phyloP scores from a whole-genome alignment of 23 red algal species.

The Gracilaria vermiculophylla region DNA sequence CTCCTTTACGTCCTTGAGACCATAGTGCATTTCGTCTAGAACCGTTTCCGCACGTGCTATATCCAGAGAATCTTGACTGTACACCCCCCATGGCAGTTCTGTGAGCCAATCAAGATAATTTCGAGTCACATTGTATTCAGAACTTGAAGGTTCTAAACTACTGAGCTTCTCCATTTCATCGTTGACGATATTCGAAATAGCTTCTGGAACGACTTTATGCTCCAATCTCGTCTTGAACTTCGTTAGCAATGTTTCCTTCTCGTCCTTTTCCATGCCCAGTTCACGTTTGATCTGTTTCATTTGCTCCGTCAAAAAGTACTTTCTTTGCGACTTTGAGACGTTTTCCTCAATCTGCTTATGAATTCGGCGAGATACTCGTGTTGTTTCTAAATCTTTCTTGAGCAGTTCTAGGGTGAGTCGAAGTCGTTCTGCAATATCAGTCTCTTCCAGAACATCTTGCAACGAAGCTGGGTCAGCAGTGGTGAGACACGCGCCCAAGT shows the following conservation, averaged over 20 bases:
- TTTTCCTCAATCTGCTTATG: slow-evolving; percentile 94
- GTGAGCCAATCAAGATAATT: slow-evolving; percentile 99
- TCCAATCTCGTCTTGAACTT: slow-evolving; percentile 83
- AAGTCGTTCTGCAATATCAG: slow-evolving; percentile 81
- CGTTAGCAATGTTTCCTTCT: slow-evolving; percentile 76
- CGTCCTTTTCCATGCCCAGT: slow-evolving; percentile 94
- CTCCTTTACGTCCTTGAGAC: slow-evolving; percentile 94
- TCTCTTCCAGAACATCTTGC: slow-evolving; percentile 92
- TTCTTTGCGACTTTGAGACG: slow-evolving; percentile 82
- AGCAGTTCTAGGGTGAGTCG: slow-evolving; percentile 82
- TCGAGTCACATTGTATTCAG: slow-evolving; percentile 92
- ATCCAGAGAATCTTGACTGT: slow-evolving; percentile 82
- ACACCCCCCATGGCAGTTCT: slow-evolving; percentile 90
- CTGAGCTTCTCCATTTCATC: slow-evolving; percentile 93
- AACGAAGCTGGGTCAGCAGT: slow-evolving; percentile 85
- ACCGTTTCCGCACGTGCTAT: slow-evolving; percentile 67
- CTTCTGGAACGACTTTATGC: slow-evolving; percentile 75
- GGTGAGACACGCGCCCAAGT: slow-evolving; percentile 95
- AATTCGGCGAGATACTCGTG: slow-evolving; percentile 87
- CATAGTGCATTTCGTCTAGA: slow-evolving; percentile 94
- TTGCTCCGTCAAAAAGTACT: slow-evolving; percentile 97
- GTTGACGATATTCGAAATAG: slow-evolving; percentile 67
- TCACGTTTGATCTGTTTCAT: slow-evolving; percentile 97
- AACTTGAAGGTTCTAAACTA: slow-evolving; percentile 86
- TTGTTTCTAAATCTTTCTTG: slow-evolving; percentile 92